Percentiles rank a stretch among this genome's conserved stretches.
Conservation (phyloP, 73 alveolate genomes). For the Halteria grandinella region DNA sequence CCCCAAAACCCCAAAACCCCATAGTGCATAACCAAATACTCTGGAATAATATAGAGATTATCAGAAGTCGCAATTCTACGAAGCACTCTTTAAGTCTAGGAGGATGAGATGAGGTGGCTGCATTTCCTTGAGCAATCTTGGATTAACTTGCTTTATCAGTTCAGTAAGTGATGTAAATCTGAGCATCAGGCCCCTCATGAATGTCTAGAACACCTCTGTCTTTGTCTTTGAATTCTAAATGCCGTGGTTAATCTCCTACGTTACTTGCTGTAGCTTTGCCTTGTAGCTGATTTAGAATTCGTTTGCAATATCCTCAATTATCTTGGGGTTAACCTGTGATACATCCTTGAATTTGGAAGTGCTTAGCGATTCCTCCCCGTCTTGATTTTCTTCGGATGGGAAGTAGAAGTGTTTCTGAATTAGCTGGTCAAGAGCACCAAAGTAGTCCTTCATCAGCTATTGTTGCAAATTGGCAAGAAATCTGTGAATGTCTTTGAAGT, state of each 20-base stretch:
- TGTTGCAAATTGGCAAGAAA: not conserved
- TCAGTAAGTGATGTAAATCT: conserved; percentile 52
- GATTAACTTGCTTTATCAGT: conserved; percentile 46
- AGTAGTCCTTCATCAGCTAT: conserved; percentile 25
- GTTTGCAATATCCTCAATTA: conserved; percentile 39
- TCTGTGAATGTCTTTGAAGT: not conserved
- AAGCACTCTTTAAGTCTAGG: conserved; percentile 45
- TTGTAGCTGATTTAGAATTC: conserved; percentile 46
- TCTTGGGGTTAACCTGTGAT: conserved; percentile 9
- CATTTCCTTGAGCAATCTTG: conserved; percentile 31
- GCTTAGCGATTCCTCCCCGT: not conserved
- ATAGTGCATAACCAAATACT: not conserved
- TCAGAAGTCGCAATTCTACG: conserved; percentile 31
- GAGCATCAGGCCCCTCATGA: conserved; percentile 56
- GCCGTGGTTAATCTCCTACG: conserved; percentile 42
- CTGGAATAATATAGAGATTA: not conserved
- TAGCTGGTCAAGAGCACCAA: conserved; percentile 24
- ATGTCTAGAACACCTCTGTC: conserved; percentile 27
- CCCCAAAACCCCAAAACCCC: not conserved
- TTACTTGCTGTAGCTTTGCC: conserved; percentile 34
- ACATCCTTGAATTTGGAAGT: conserved; percentile 25
- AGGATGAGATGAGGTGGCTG: conserved; percentile 20
- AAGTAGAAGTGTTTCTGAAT: conserved; percentile 12
- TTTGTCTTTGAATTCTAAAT: conserved; percentile 21
- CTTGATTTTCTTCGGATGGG: conserved; percentile 11